Conservation (phyloP, 1,284 basidiomycete species). For the Heterobasidion annosum region DNA sequence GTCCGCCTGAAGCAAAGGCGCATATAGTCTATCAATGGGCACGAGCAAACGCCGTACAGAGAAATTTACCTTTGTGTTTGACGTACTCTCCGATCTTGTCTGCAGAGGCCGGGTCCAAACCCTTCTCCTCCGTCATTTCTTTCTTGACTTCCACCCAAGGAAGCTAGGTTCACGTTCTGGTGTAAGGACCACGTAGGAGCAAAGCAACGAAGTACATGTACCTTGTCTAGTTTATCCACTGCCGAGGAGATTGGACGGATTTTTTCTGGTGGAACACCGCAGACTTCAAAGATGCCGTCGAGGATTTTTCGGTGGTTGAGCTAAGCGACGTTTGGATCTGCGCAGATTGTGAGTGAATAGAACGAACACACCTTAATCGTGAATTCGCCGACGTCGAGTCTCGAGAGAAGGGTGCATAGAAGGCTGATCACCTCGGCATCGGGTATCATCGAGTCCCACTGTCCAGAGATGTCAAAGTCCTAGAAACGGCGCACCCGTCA, state of each 20-base stretch:
- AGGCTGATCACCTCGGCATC: conserved; percentile 90
- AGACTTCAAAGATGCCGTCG: conserved; percentile 95
- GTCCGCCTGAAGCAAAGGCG: conserved; percentile 45
- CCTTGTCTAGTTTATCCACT: conserved; percentile 99
- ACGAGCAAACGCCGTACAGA: background rate
- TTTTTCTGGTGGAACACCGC: conserved; percentile 90
- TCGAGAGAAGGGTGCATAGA: conserved; percentile 74
- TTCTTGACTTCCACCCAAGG: conserved; percentile 91
- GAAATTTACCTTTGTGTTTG: conserved; percentile 71
- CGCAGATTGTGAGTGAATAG: background rate
- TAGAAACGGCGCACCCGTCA: conserved; percentile 29
- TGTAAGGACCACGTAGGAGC: background rate
- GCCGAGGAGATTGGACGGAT: conserved; percentile 94
- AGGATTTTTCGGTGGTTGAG: conserved; percentile 96
- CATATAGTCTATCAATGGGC: background rate
- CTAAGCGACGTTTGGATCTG: conserved; percentile 25
- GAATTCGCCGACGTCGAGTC: conserved; percentile 87
- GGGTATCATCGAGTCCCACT: conserved; percentile 94
- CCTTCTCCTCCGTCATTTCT: conserved; percentile 97
- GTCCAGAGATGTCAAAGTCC: conserved; percentile 97
- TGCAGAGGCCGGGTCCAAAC: conserved; percentile 74
- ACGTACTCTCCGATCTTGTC: conserved; percentile 98
- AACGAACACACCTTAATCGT: conserved; percentile 71
- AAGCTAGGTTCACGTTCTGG: conserved; percentile 30
- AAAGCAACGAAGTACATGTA: conserved; percentile 17